Conservation (phyloP, 2,329 filamentous ascomycete genomes). For the Colletotrichum costaricense region DNA sequence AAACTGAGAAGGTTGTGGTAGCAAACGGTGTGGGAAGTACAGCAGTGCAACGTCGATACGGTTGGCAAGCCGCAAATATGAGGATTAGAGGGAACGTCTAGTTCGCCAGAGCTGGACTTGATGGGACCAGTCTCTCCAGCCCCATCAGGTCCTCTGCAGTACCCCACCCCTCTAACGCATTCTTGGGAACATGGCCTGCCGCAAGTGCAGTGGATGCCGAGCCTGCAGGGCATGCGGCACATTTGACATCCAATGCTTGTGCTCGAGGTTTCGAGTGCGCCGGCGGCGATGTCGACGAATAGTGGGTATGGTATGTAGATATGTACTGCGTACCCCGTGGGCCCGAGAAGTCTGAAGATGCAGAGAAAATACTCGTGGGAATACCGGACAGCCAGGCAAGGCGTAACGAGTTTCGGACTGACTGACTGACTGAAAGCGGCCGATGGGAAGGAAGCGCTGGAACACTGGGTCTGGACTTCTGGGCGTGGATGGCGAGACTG, state of each 20-base stretch:
- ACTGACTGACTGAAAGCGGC: background rate
- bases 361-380: background rate
- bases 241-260: slow-evolving; percentile 30
- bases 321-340: background rate
- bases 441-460: slow-evolving; percentile 12
- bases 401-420: background rate
- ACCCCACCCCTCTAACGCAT: slow-evolving; percentile 23
- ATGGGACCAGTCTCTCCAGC: background rate
- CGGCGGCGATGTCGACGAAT: background rate
- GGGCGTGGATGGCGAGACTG: background rate
- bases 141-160: slow-evolving; percentile 17
- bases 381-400: background rate
- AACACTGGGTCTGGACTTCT: slow-evolving; percentile 14
- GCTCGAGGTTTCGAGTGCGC: slow-evolving; percentile 24
- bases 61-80: background rate
- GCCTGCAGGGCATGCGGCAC: slow-evolving; percentile 32
- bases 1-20: slow-evolving; percentile 4
- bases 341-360: background rate
- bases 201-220: slow-evolving; percentile 31
- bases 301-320: background rate
- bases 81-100: background rate
- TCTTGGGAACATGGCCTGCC: slow-evolving; percentile 27
- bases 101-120: background rate
- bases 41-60: background rate
- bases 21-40: background rate